Percentiles rank a stretch among this genome's conserved stretches.
Evolutionary conservation across 2,329 filamentous ascomycete species (phyloP).

Genomic region (Pseudophaeomoniella oleicola): DNA sequence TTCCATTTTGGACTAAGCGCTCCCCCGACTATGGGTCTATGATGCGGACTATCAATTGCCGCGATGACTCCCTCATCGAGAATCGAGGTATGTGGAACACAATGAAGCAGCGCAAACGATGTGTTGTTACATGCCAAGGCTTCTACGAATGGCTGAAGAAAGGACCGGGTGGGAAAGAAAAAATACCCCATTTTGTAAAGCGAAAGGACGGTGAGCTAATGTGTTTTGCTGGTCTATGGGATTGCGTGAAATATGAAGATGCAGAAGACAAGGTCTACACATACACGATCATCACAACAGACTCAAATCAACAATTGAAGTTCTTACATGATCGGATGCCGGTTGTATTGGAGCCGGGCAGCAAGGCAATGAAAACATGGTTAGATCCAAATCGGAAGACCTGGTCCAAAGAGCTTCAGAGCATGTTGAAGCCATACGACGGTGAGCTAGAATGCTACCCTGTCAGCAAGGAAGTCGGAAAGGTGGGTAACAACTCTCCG

Average conservation of each 20-base stretch:
- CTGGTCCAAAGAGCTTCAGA: constrained; percentile 69
- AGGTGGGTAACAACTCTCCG: constrained; percentile 82
- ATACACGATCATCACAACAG: constrained; percentile 87
- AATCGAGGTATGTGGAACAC: constrained; percentile 76
- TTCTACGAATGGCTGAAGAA: constrained; percentile 96
- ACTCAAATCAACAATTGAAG: constrained; percentile 64
- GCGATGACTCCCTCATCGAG: constrained; percentile 68
- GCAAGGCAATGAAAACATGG: constrained; percentile 57
- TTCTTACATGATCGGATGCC: constrained; percentile 96
- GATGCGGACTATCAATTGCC: constrained; percentile 88
- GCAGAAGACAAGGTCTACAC: constrained; percentile 62
- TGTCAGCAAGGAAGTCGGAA: constrained; percentile 79
- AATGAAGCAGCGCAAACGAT: constrained; percentile 83
- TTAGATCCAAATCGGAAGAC: constrained; percentile 56
- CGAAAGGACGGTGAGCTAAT: constrained; percentile 70
- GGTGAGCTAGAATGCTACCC: constrained; percentile 74
- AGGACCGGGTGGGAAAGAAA: constrained; percentile 55
- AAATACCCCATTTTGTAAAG: constrained; percentile 71
- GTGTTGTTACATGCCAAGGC: constrained; percentile 74
- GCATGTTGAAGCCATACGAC: constrained; percentile 60
- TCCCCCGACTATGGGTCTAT: constrained; percentile 62
- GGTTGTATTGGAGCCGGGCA: constrained; percentile 69
- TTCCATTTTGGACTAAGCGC: constrained; percentile 86
- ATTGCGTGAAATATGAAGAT: constrained; percentile 71
- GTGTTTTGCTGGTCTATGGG: constrained; percentile 87